phyloP scores from a whole-genome alignment of 345 rosid genomes.

The Eucalyptus victrix region DNA sequence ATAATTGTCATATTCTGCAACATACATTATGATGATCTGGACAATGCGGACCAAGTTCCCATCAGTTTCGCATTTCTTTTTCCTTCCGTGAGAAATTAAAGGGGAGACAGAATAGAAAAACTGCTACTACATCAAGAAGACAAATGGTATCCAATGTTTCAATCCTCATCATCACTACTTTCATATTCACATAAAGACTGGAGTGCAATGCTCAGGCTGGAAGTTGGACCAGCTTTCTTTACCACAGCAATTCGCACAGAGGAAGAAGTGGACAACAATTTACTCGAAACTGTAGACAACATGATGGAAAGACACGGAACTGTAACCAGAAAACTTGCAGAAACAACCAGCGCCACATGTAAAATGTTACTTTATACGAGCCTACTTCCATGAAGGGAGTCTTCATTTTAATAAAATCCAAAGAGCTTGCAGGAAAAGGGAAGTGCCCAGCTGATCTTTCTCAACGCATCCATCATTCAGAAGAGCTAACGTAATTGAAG shows the following conservation, averaged over 20 bases:
- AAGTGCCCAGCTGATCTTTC: not conserved
- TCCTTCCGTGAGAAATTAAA: too few relatives aligned
- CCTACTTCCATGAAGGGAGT: not conserved
- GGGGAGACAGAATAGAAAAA: not conserved
- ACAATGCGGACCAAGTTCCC: too few relatives aligned
- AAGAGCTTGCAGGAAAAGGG: not conserved
- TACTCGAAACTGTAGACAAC: not conserved
- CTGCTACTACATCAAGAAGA: not conserved
- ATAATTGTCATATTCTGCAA: fast-evolving
- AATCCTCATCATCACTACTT: not conserved
- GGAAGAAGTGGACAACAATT: not conserved
- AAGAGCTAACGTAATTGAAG: not conserved
- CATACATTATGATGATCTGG: too few relatives aligned
- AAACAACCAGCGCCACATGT: fast-evolving
- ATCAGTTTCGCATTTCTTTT: too few relatives aligned
- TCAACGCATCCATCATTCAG: not conserved
- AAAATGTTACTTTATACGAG: not conserved
- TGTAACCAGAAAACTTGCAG: not conserved
- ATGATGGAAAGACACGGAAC: too few relatives aligned
- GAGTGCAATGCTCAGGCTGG: not conserved
- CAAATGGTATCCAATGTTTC: not conserved
- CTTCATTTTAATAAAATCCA: not conserved
- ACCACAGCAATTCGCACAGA: not conserved
- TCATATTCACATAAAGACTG: not conserved
- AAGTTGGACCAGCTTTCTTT: not conserved